phyloP scores from a whole-genome alignment of 352 stramenopile species.

The Phytopythium delawarense region DNA sequence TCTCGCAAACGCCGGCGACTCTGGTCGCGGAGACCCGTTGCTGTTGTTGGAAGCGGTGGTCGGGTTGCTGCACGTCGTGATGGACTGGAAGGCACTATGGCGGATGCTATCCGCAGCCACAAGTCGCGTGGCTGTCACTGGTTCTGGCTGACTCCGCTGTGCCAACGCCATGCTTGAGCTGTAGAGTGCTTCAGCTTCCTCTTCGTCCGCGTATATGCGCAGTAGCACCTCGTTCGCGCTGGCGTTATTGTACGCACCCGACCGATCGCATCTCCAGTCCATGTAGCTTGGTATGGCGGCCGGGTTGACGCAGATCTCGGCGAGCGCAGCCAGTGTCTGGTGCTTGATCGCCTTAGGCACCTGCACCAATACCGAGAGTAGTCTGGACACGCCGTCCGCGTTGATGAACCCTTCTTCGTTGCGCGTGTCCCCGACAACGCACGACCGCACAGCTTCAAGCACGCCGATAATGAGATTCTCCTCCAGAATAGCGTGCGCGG shows the following conservation, averaged over 20 bases:
- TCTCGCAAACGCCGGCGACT: conserved; percentile 63
- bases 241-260: conserved; percentile 42
- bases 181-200: conserved; percentile 26
- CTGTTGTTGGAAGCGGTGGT: too few species aligned
- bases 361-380: conserved; percentile 53
- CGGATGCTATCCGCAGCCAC: conserved; percentile 25
- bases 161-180: background rate
- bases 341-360: conserved; percentile 53
- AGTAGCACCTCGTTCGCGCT: conserved; percentile 59
- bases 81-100: conserved; percentile 48
- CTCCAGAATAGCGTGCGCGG: conserved; percentile 52
- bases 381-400: conserved; percentile 45
- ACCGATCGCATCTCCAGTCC: conserved; percentile 47
- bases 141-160: background rate
- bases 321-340: conserved; percentile 55
- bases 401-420: conserved; percentile 62
- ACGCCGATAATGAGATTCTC: conserved; percentile 63
- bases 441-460: conserved; percentile 60
- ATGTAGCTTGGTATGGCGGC: conserved; percentile 63
- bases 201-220: conserved; percentile 63
- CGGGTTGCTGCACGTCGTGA: conserved; percentile 34
- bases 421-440: conserved; percentile 46
- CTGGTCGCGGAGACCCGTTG: conserved; percentile 16
- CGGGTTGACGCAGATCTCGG: conserved; percentile 70
- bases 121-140: background rate